Conservation (phyloP, 257 asterid species). For the Rehmannia glutinosa region DNA sequence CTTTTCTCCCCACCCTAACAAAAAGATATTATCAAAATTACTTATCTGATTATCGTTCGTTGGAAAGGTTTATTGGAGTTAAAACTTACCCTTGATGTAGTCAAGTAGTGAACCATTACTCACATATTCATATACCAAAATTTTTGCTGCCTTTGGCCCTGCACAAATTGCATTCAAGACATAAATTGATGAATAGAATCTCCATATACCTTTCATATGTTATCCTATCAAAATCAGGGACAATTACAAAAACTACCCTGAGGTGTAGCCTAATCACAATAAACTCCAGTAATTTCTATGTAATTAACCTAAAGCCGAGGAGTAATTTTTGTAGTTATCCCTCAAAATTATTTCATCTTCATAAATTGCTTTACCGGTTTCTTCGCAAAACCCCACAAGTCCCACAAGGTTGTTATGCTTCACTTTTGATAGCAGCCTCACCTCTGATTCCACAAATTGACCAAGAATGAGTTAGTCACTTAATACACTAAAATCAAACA, state of each 20-base stretch:
- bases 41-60: too few relatives aligned
- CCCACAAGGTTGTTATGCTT: constrained; percentile 62
- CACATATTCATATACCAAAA: constrained; percentile 69
- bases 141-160: constrained; percentile 53
- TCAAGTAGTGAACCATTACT: constrained; percentile 72
- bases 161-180: constrained; percentile 10
- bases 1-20: too few relatives aligned
- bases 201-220: too few relatives aligned
- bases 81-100: constrained; percentile 52
- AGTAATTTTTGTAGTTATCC: too few relatives aligned
- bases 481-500: not conserved
- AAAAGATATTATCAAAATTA: too few relatives aligned
- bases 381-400: constrained; percentile 70
- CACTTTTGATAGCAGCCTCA: constrained; percentile 63
- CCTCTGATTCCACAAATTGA: constrained; percentile 38
- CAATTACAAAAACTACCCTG: too few relatives aligned
- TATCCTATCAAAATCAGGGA: too few relatives aligned
- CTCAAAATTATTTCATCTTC: not conserved
- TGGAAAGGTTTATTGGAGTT: not conserved
- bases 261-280: too few relatives aligned
- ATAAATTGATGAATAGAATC: too few relatives aligned
- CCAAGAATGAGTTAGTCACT: too few relatives aligned
- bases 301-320: too few relatives aligned
- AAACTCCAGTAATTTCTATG: too few relatives aligned
- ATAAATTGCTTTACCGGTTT: constrained; percentile 31